Percentiles rank a stretch among this genome's conserved stretches.
These are phyloP conservation scores for Phialophora tarda DNA, from an alignment of 2,329 filamentous ascomycete species.

Conservation along the genomic window DNA sequence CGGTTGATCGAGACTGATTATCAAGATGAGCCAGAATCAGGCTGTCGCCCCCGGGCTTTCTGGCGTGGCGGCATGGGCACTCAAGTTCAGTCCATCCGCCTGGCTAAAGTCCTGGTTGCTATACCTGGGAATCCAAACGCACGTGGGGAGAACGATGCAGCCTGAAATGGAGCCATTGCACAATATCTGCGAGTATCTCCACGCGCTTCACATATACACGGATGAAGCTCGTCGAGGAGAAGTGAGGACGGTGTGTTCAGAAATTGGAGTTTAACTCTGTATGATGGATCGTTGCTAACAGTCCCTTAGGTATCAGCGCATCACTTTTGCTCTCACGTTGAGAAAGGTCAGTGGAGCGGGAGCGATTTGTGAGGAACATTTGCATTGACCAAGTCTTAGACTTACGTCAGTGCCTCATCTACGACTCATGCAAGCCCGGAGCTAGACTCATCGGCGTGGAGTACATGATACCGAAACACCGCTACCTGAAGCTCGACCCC, in stretches of 20 bases:
- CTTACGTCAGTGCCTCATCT: slow-evolving; percentile 83
- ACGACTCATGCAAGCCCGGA: slow-evolving; percentile 70
- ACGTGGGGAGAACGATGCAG: slow-evolving; percentile 41
- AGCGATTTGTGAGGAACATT: background rate
- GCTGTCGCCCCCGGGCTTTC: slow-evolving; percentile 25
- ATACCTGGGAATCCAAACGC: slow-evolving; percentile 38
- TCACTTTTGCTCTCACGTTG: slow-evolving; percentile 83
- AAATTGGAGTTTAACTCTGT: background rate
- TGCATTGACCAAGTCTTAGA: slow-evolving; percentile 54
- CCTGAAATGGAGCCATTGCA: slow-evolving; percentile 70
- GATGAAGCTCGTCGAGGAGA: slow-evolving; percentile 59
- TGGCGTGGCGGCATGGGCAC: slow-evolving; percentile 29
- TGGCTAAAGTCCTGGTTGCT: slow-evolving; percentile 40
- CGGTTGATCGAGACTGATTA: background rate
- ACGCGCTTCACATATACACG: slow-evolving; percentile 86
- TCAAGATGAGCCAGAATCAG: slow-evolving; percentile 24
- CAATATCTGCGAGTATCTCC: slow-evolving; percentile 79
- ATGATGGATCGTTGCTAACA: background rate
- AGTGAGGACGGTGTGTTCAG: slow-evolving; percentile 55
- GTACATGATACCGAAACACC: slow-evolving; percentile 74
- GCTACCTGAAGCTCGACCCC: slow-evolving; percentile 69
- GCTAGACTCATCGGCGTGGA: slow-evolving; percentile 83
- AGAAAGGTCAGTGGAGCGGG: slow-evolving; percentile 53
- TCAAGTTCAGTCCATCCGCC: slow-evolving; percentile 36
- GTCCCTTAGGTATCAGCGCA: slow-evolving; percentile 67